Conservation (phyloP, 2,329 filamentous ascomycete species). For the Phaeosphaeria sp. region DNA sequence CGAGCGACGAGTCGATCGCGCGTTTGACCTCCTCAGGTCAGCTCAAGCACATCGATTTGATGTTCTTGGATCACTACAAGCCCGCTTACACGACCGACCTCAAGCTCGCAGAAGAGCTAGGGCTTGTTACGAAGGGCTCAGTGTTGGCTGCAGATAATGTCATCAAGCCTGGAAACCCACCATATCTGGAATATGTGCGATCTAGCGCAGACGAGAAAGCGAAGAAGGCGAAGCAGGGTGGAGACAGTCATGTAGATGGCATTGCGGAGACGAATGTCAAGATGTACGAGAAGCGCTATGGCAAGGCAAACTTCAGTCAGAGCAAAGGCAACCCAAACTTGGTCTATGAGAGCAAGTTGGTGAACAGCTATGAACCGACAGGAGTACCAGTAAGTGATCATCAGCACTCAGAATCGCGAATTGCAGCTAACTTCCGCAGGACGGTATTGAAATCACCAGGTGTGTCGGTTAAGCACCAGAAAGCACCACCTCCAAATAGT, state of each 20-base stretch:
- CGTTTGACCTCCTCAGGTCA: constrained; percentile 62
- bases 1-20: constrained; percentile 70
- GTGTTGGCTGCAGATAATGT: constrained; percentile 75
- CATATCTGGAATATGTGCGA: constrained; percentile 74
- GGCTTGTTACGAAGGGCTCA: constrained; percentile 67
- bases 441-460: constrained; percentile 70
- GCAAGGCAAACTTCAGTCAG: constrained; percentile 53
- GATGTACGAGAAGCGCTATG: constrained; percentile 57
- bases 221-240: constrained; percentile 40
- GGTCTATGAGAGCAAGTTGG: constrained; percentile 69
- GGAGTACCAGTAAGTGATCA: constrained; percentile 65
- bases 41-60: constrained; percentile 69
- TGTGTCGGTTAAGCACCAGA: constrained; percentile 50
- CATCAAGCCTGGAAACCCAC: constrained; percentile 73
- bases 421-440: constrained; percentile 51
- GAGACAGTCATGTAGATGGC: constrained; percentile 44
- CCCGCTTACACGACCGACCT: constrained; percentile 76
- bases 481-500: not conserved
- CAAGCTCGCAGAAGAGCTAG: constrained; percentile 77
- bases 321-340: constrained; percentile 67
- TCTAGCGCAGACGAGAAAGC: constrained; percentile 69
- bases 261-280: constrained; percentile 56
- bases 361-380: constrained; percentile 72
- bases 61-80: constrained; percentile 85
- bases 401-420: not conserved